Conservation (phyloP, 345 rosid genomes). For the Murraya koenigii region DNA sequence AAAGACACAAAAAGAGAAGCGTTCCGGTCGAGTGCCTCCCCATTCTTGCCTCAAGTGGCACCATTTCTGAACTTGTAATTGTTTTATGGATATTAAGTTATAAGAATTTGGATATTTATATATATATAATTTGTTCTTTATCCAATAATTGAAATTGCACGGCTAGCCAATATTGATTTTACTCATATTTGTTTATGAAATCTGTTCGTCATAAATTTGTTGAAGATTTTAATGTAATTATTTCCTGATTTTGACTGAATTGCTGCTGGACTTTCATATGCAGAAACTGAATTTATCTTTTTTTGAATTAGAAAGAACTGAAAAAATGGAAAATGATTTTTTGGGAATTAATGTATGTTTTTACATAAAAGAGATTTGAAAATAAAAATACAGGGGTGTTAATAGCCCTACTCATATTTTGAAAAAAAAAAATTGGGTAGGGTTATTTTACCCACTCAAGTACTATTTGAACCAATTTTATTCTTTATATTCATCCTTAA, state of each 20-base stretch:
- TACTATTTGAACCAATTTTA: too few relatives aligned
- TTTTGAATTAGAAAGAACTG: too few relatives aligned
- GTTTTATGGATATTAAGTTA: background rate
- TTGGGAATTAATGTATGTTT: too few relatives aligned
- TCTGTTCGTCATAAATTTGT: background rate
- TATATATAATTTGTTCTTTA: constrained; percentile 21
- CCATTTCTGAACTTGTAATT: background rate
- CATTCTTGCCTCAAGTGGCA: constrained; percentile 19
- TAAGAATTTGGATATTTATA: background rate
- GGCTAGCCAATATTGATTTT: background rate
- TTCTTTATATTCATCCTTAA: too few relatives aligned
- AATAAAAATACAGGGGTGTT: too few relatives aligned
- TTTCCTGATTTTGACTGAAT: background rate
- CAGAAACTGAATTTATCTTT: too few relatives aligned
- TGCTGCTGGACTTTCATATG: too few relatives aligned
- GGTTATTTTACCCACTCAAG: too few relatives aligned
- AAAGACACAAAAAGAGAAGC: constrained; percentile 23
- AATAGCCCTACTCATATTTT: too few relatives aligned
- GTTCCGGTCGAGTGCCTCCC: constrained; percentile 30
- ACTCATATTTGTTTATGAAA: background rate
- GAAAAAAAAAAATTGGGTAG: too few relatives aligned
- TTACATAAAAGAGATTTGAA: too few relatives aligned
- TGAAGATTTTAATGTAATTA: background rate
- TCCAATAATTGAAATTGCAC: constrained; percentile 15
- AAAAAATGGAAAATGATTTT: background rate